Conservation (phyloP, 2,329 filamentous ascomycete species). For the Apiospora aurea region DNA sequence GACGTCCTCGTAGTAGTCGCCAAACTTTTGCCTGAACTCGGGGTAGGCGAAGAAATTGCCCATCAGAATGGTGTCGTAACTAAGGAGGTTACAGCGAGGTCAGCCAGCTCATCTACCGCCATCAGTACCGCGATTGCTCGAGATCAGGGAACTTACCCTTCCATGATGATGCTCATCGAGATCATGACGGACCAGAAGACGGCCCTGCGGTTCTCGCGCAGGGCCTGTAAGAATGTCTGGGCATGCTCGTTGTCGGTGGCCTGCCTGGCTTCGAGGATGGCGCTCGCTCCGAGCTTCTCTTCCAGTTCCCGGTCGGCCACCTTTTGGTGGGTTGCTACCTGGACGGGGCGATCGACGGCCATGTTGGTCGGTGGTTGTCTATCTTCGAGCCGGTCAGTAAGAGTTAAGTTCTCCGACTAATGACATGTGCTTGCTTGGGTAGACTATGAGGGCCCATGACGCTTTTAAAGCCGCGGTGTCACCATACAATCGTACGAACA, state of each 20-base stretch:
- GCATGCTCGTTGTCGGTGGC: slow-evolving; percentile 42
- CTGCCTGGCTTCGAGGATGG: slow-evolving; percentile 39
- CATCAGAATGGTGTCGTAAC: slow-evolving; percentile 42
- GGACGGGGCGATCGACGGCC: slow-evolving; percentile 31
- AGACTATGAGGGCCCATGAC: background rate
- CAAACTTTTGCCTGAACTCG: slow-evolving; percentile 41
- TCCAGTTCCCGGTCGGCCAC: slow-evolving; percentile 39
- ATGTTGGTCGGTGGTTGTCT: slow-evolving; percentile 27
- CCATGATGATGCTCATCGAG: slow-evolving; percentile 44
- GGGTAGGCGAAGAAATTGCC: slow-evolving; percentile 42
- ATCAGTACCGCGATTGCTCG: background rate
- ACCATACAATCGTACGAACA: background rate
- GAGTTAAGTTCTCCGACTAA: accelerated
- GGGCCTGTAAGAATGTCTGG: slow-evolving; percentile 38
- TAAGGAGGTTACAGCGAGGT: no score
- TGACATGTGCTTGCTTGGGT: background rate
- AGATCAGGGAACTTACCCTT: slow-evolving; percentile 35
- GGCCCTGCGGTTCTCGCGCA: slow-evolving; percentile 40
- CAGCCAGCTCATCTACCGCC: background rate
- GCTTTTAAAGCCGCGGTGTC: background rate
- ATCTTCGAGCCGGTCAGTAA: background rate
- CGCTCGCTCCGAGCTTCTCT: slow-evolving; percentile 39
- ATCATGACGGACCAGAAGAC: slow-evolving; percentile 42
- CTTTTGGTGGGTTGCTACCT: slow-evolving; percentile 37
- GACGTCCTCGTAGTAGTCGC: slow-evolving; percentile 34